Conservation (phyloP, 2,329 filamentous ascomycete species). For the Talaromyces funiculosus region DNA sequence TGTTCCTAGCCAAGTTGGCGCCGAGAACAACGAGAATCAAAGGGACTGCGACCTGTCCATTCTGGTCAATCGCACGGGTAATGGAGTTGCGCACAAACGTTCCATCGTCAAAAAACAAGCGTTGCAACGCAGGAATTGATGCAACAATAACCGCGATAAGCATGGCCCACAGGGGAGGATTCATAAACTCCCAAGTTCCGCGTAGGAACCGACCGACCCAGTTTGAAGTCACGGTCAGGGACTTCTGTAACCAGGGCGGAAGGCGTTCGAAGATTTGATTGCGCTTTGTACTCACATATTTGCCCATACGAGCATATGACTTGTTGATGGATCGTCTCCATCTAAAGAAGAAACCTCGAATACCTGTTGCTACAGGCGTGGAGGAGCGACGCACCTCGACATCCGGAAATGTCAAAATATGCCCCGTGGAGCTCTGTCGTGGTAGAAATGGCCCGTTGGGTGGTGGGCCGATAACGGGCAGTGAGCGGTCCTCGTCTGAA, state of each 20-base stretch:
- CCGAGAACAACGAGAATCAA: conserved; percentile 93
- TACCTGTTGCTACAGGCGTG: conserved; percentile 23
- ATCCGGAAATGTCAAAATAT: conserved; percentile 56
- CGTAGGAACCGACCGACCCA: conserved; percentile 49
- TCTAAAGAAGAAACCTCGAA: conserved; percentile 24
- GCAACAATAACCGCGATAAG: conserved; percentile 83
- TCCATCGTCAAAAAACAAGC: conserved; percentile 79
- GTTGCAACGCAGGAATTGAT: conserved; percentile 75
- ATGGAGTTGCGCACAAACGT: conserved; percentile 91
- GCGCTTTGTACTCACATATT: conserved; percentile 20
- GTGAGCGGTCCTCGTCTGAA: conserved; percentile 18
- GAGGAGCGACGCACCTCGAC: conserved; percentile 28
- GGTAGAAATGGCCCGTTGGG: conserved; percentile 32
- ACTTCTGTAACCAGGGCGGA: conserved; percentile 49
- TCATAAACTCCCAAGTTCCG: conserved; percentile 92
- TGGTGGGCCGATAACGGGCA: conserved; percentile 26
- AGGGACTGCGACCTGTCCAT: conserved; percentile 85
- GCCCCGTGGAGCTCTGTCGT: conserved; percentile 41
- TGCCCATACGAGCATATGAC: conserved; percentile 17
- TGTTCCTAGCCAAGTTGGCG: conserved; percentile 89
- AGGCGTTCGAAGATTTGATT: conserved; percentile 43
- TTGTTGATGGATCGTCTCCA: conserved; percentile 22
- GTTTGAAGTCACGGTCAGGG: conserved; percentile 39
- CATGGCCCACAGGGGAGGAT: conserved; percentile 97
- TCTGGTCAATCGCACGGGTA: conserved; percentile 78